phyloP scores from a whole-genome alignment of 2,329 filamentous ascomycete species.

The Fusarium sp. region DNA sequence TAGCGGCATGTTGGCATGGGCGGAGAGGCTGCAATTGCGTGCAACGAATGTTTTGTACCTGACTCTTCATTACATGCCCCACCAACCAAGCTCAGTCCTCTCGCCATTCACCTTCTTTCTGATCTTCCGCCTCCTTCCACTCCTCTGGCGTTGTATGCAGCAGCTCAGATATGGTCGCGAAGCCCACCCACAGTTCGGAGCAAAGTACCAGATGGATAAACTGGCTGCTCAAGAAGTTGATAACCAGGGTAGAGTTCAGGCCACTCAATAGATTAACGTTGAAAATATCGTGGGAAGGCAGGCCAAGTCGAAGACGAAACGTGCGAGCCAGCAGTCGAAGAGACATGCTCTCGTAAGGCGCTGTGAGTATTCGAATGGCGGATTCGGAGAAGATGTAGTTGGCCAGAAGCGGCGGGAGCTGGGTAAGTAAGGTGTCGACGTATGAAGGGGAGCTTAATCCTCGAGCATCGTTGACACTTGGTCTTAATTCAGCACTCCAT shows the following conservation, averaged over 20 bases:
- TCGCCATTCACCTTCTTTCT: constrained; percentile 13
- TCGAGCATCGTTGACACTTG: constrained; percentile 53
- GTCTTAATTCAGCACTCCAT: constrained; percentile 67
- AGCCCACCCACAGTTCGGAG: constrained; percentile 27
- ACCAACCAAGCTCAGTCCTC: constrained; percentile 5
- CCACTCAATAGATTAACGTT: constrained; percentile 48
- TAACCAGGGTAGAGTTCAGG: constrained; percentile 50
- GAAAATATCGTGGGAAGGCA: constrained; percentile 52
- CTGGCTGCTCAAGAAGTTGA: constrained; percentile 58
- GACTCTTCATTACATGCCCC: not conserved
- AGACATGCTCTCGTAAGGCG: constrained; percentile 57
- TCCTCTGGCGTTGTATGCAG: constrained; percentile 31
- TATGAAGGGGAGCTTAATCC: constrained; percentile 48
- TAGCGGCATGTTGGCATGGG: not conserved
- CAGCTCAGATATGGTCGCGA: constrained; percentile 23
- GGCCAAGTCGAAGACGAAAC: constrained; percentile 51
- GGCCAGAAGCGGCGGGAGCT: constrained; percentile 58
- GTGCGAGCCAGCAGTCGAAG: constrained; percentile 56
- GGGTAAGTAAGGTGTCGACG: constrained; percentile 59
- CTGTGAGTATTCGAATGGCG: constrained; percentile 52
- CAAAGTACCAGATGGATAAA: constrained; percentile 48
- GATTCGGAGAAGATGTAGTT: constrained; percentile 57
- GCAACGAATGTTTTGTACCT: not conserved
- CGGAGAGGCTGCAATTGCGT: not conserved
- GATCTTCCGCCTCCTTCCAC: constrained; percentile 29